phyloP scores from a whole-genome alignment of 345 rosid genomes.

The Anacardium occidentale region DNA sequence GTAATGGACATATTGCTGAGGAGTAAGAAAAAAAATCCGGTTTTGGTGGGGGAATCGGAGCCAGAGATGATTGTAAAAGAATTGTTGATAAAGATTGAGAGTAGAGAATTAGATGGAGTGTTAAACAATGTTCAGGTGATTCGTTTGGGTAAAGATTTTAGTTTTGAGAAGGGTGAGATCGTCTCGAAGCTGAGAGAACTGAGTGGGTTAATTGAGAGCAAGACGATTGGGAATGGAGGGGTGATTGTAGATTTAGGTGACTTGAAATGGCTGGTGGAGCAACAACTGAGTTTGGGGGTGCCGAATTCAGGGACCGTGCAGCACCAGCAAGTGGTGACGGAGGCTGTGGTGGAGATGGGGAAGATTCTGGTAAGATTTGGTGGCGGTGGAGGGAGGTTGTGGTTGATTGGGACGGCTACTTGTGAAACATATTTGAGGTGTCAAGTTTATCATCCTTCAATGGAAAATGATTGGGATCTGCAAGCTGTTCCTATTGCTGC shows the following conservation, averaged over 20 bases:
- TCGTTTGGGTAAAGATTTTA: slow-evolving; percentile 57
- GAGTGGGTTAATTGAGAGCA: slow-evolving; percentile 48
- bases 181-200: slow-evolving; percentile 53
- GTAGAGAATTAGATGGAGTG: slow-evolving; percentile 57
- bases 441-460: slow-evolving; percentile 80
- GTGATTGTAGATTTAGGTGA: slow-evolving; percentile 84
- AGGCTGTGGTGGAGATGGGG: slow-evolving; percentile 60
- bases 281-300: slow-evolving; percentile 26
- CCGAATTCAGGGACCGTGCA: slow-evolving; percentile 11
- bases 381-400: slow-evolving; percentile 47
- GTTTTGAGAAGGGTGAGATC: slow-evolving; percentile 46
- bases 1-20: slow-evolving; percentile 66
- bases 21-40: slow-evolving; percentile 74
- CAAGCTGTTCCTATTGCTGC: slow-evolving; percentile 86
- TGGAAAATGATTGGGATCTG: slow-evolving; percentile 96
- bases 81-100: slow-evolving; percentile 58
- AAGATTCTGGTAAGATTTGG: slow-evolving; percentile 51
- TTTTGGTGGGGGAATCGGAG: slow-evolving; percentile 83
- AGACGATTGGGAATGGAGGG: slow-evolving; percentile 47
- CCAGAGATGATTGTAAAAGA: slow-evolving; percentile 70
- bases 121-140: slow-evolving; percentile 57
- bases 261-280: slow-evolving; percentile 87
- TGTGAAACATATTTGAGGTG: slow-evolving; percentile 92
- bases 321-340: slow-evolving; percentile 36
- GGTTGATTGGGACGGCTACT: slow-evolving; percentile 93